Conservation (phyloP, 2,329 filamentous ascomycete genomes). For the Xylariaceae sp. region DNA sequence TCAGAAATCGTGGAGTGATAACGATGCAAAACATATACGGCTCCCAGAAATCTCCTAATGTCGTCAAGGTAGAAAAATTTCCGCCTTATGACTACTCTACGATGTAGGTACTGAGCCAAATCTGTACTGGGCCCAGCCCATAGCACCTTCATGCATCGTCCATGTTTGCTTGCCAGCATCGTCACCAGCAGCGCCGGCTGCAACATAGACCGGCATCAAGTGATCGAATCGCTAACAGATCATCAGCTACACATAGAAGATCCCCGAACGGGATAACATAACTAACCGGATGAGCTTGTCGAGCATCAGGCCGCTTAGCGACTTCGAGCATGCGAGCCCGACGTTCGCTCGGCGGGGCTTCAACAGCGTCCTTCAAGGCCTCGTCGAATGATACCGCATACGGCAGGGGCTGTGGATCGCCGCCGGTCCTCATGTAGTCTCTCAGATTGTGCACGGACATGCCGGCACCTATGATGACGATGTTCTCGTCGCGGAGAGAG, state of each 20-base stretch:
- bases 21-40: no score
- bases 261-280: not conserved
- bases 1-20: no score
- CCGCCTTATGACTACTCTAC: not conserved
- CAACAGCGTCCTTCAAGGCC: conserved; percentile 67
- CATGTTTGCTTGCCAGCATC: conserved; percentile 47
- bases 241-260: conserved; percentile 2
- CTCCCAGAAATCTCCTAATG: no score
- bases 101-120: conserved; percentile 43
- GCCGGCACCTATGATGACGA: conserved; percentile 71
- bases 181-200: conserved; percentile 49
- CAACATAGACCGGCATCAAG: conserved; percentile 51
- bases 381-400: conserved; percentile 68
- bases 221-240: conserved; percentile 47
- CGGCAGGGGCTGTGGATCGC: conserved; percentile 50
- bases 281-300: conserved; percentile 48
- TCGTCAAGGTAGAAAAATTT: no score
- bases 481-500: conserved; percentile 66
- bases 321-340: conserved; percentile 45
- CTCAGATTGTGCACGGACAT: conserved; percentile 76
- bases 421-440: conserved; percentile 52
- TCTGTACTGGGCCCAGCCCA: conserved; percentile 52
- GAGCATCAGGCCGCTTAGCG: conserved; percentile 47
- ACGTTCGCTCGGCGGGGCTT: conserved; percentile 42
- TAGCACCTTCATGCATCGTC: conserved; percentile 49